phyloP scores from a whole-genome alignment of 1,284 basidiomycete species.

The Austroboletus novae-zelandiae region DNA sequence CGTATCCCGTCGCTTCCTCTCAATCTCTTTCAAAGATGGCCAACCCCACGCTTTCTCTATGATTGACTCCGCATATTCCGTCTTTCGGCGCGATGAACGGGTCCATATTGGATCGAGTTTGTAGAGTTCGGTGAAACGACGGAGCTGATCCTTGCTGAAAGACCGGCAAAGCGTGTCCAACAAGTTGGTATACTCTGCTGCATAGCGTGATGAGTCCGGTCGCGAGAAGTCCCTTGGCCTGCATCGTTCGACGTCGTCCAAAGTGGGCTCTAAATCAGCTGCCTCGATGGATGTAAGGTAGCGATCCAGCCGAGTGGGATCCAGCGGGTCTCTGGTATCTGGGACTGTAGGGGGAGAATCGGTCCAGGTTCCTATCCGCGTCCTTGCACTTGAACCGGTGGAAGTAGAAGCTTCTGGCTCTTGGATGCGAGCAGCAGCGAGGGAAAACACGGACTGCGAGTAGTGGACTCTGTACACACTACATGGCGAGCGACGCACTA shows the following conservation, averaged over 20 bases:
- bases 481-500: conserved; percentile 24
- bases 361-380: conserved; percentile 4
- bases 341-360: conserved; percentile 1
- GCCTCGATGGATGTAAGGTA: conserved; percentile 53
- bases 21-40: conserved; percentile 56
- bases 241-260: conserved; percentile 56
- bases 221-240: conserved; percentile 41
- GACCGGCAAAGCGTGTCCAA: conserved; percentile 54
- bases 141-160: conserved; percentile 62
- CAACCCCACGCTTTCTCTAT: conserved; percentile 66
- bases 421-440: conserved; percentile 8
- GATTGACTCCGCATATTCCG: conserved; percentile 52
- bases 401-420: conserved; percentile 5
- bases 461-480: conserved; percentile 28
- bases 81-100: conserved; percentile 39
- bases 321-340: conserved; percentile 28
- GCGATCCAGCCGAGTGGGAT: conserved; percentile 46
- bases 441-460: conserved; percentile 26
- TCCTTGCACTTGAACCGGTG: background rate
- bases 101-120: conserved; percentile 36
- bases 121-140: conserved; percentile 49
- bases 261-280: conserved; percentile 43
- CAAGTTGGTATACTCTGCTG: conserved; percentile 49
- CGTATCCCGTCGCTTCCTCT: conserved; percentile 48
- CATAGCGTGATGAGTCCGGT: conserved; percentile 46